Conservation (phyloP, 495 filamentous ascomycete species). For the Hypoxylon perforatum region DNA sequence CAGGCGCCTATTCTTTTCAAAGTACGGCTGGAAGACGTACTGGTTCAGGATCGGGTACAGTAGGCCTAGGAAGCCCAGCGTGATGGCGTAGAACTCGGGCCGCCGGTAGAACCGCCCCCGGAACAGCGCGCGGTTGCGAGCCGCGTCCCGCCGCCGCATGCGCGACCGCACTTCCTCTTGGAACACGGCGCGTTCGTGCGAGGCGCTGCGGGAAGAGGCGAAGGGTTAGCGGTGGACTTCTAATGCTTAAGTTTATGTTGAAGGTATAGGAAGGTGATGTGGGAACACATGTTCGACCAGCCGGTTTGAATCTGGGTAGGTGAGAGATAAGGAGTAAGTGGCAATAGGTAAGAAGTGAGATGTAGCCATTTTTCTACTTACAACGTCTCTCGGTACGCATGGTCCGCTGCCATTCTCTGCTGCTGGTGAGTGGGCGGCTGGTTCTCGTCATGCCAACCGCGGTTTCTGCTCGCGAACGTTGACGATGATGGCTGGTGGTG, state of each 20-base stretch:
- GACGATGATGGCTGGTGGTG: slow-evolving; percentile 8
- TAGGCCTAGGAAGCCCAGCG: slow-evolving; percentile 29
- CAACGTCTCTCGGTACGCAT: slow-evolving; percentile 34
- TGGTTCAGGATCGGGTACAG: slow-evolving; percentile 32
- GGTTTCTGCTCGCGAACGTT: slow-evolving; percentile 7
- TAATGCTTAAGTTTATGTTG: too few relatives aligned
- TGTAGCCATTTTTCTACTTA: slow-evolving; percentile 7
- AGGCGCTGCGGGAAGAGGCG: too few relatives aligned
- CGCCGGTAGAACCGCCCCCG: slow-evolving; percentile 27
- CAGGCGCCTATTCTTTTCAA: not conserved
- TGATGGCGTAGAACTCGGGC: slow-evolving; percentile 36
- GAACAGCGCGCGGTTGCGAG: slow-evolving; percentile 36
- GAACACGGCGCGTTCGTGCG: slow-evolving; percentile 39
- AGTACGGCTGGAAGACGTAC: slow-evolving; percentile 25
- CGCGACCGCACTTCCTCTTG: slow-evolving; percentile 34
- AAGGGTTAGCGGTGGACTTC: too few relatives aligned
- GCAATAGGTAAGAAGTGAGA: not conserved
- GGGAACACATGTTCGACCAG: too few relatives aligned
- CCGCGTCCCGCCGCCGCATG: slow-evolving; percentile 34
- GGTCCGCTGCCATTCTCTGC: slow-evolving; percentile 28
- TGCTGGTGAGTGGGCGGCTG: slow-evolving; percentile 9
- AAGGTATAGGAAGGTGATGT: too few relatives aligned
- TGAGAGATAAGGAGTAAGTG: not conserved
- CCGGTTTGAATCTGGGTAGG: too few relatives aligned
- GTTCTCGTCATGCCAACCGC: slow-evolving; percentile 3